Evolutionary conservation across 2,329 filamentous ascomycete genomes (phyloP), one percentile per base, ranked within the genome.

Genomic region (Penicillium sp.): DNA sequence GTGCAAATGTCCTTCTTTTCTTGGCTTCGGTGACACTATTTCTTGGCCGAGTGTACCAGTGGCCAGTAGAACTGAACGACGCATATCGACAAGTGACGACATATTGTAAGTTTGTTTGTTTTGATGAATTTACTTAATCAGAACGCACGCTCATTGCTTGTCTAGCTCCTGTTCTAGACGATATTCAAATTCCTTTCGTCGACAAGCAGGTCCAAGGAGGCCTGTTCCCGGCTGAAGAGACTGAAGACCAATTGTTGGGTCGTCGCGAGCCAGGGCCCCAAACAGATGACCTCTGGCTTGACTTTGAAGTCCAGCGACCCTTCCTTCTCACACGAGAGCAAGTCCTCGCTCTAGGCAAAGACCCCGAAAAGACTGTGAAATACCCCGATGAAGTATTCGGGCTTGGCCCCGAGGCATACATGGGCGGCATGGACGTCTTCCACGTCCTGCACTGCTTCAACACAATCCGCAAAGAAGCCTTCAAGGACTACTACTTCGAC

Each of bases 361-460:
- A 73, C 49, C 70, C 70, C 0, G 66, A 64, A 6, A 57, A 42
- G 23, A 55, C 56, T 16, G 60, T 57, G 21, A 55, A 55, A 9
- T 56, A 58, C 8, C 57, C 55, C 11, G 64, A 69, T n/a, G 53
- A 59, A 7, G 59, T 61, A 21, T 71, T 67, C 60, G 66, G 64
- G 14, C 58, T 68, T 43, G 71, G 70, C 1, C 24, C 58, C 18
- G 66, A 72, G 30, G 68, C 65, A 3, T 72, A 72, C 57, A 65
- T 71, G 50, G 69, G 62, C 2, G 61, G 67, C 46, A 56, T 75
- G 1, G 73, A 77, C 59, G 66, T 71, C 3, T 73, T 73, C 56
- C 73, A 75, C 52, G 68, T 73, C 47, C 62, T 74, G 1, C 73
- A 75, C 56, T 74, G 72, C 60, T 65, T 74, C 50, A 71, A 74